These are phyloP conservation scores for Candida tallmaniae DNA, from an alignment of 805 yeast genomes.

Conservation along the genomic window DNA sequence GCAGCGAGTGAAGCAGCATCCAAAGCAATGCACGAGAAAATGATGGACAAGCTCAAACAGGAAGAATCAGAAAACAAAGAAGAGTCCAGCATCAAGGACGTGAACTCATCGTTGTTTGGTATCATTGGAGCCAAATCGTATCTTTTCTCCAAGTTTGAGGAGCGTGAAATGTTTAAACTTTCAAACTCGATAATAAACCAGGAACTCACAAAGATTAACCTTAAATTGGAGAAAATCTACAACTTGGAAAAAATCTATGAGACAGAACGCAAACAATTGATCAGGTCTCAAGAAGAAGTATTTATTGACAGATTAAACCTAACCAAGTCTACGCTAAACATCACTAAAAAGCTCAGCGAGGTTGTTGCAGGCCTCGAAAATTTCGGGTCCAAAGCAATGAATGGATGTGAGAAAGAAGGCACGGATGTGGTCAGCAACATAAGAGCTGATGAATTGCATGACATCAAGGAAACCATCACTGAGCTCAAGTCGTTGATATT, in stretches of 20 bases:
- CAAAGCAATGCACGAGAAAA: slow-evolving; percentile 41
- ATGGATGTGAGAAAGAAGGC: background rate
- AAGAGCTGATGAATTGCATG: background rate
- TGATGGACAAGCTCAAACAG: slow-evolving; percentile 15
- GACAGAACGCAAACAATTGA: slow-evolving; percentile 54
- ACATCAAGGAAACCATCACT: slow-evolving; percentile 11
- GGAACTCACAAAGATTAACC: slow-evolving; percentile 58
- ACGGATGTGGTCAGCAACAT: background rate
- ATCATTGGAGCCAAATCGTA: slow-evolving; percentile 75
- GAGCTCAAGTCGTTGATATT: slow-evolving; percentile 30
- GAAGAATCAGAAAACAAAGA: slow-evolving; percentile 10
- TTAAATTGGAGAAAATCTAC: slow-evolving; percentile 56
- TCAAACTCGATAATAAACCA: slow-evolving; percentile 55
- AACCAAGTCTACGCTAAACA: slow-evolving; percentile 50
- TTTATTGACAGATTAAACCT: slow-evolving; percentile 64
- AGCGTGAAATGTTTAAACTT: slow-evolving; percentile 64
- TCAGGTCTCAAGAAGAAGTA: slow-evolving; percentile 61
- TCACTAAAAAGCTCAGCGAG: slow-evolving; percentile 45
- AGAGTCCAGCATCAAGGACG: slow-evolving; percentile 17
- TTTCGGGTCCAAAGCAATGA: background rate
- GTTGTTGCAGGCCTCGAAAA: slow-evolving; percentile 15
- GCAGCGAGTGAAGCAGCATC: slow-evolving; percentile 72
- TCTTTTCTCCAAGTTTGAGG: slow-evolving; percentile 75
- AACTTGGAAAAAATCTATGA: slow-evolving; percentile 64
- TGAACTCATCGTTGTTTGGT: slow-evolving; percentile 68